Percentiles rank a stretch among this genome's conserved stretches.
These are phyloP conservation scores for Populus pruinosa DNA, from an alignment of 345 rosid species.

Conservation along the genomic window DNA sequence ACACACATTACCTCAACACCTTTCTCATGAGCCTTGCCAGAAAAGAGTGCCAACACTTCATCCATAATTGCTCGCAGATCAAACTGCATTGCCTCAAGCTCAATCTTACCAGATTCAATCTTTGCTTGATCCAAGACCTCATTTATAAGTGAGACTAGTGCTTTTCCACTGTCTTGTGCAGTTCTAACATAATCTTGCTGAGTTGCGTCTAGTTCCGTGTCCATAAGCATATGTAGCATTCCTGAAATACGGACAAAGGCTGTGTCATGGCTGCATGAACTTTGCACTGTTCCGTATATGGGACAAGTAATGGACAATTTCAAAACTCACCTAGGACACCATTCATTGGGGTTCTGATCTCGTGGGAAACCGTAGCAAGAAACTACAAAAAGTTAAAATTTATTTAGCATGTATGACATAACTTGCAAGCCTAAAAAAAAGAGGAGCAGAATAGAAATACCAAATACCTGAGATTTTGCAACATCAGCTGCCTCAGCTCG, in stretches of 20 bases:
- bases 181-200: constrained; percentile 91
- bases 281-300: not conserved
- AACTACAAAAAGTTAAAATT: constrained; percentile 49
- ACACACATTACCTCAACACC: constrained; percentile 71
- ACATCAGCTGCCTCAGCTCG: constrained; percentile 91
- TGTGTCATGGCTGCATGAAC: constrained; percentile 11
- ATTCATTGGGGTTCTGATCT: constrained; percentile 98
- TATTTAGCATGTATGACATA: constrained; percentile 13
- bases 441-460: constrained; percentile 7
- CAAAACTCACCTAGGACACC: constrained; percentile 86
- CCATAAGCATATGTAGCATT: constrained; percentile 89
- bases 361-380: constrained; percentile 98
- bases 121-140: constrained; percentile 96
- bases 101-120: constrained; percentile 93
- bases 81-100: constrained; percentile 83
- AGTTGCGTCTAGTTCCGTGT: constrained; percentile 79
- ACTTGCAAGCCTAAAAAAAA: constrained; percentile 6
- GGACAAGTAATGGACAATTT: constrained; percentile 3
- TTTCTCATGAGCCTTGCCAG: constrained; percentile 81
- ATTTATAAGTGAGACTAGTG: constrained; percentile 81
- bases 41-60: constrained; percentile 90
- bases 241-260: constrained; percentile 39
- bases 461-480: constrained; percentile 89
- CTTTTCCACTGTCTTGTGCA: constrained; percentile 92
- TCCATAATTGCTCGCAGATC: constrained; percentile 76